phyloP scores from a whole-genome alignment of 2,329 filamentous ascomycete species.

The Nothophoma quercina region DNA sequence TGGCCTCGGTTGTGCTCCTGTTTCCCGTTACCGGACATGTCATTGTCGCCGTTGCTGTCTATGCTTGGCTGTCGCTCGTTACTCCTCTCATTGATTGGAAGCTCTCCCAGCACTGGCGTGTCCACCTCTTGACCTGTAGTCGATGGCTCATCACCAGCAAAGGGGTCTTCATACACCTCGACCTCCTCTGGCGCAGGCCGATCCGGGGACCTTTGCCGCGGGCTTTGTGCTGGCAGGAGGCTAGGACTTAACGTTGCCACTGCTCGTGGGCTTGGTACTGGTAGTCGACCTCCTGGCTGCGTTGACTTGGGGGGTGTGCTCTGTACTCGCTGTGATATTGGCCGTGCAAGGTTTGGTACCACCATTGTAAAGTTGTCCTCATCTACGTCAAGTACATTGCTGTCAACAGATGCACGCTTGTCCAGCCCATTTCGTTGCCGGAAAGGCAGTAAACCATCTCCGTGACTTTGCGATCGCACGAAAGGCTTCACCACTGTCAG shows the following conservation, averaged over 20 bases:
- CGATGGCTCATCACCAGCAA: constrained; percentile 49
- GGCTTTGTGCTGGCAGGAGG: constrained; percentile 35
- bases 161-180: constrained; percentile 63
- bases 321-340: constrained; percentile 37
- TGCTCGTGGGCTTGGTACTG: constrained; percentile 37
- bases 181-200: constrained; percentile 52
- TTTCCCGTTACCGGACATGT: constrained; percentile 36
- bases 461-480: constrained; percentile 43
- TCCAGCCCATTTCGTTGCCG: constrained; percentile 50
- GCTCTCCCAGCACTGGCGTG: constrained; percentile 58
- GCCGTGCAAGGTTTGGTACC: constrained; percentile 51
- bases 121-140: constrained; percentile 41
- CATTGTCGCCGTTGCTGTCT: constrained; percentile 34
- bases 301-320: constrained; percentile 44
- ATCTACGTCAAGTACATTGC: constrained; percentile 43
- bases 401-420: constrained; percentile 51
- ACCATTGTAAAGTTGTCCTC: constrained; percentile 62
- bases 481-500: constrained; percentile 58
- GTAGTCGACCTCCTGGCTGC: constrained; percentile 34
- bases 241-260: constrained; percentile 39
- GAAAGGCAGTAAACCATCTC: constrained; percentile 43
- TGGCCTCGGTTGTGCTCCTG: constrained; percentile 42
- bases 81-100: constrained; percentile 59
- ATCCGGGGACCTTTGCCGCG: constrained; percentile 43
- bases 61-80: constrained; percentile 44